Evolutionary conservation across 768 basidiomycete species (phyloP), one percentile per base, ranked within the genome.

Genomic region (Xanthoconium stramineum): DNA sequence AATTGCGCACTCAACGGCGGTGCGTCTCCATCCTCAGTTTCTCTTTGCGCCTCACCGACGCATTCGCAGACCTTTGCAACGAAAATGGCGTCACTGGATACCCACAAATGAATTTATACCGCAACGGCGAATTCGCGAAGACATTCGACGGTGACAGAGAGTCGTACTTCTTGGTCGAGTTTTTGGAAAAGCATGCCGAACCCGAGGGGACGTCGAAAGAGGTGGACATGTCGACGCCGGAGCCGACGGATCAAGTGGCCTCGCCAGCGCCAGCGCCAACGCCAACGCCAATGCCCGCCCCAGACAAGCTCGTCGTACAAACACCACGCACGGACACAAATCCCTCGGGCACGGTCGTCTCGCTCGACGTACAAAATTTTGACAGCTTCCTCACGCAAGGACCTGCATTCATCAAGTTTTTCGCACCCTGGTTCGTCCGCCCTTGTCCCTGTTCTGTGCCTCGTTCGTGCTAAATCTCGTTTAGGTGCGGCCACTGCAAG

Each of bases 401-500:
- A 3, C 78, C 83, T 1, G 72, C 79, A 2, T 84, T 89, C 62
- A 75, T 88, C 69, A 88, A 89, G 67, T 98, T 91, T 76, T 98
- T 82, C 69, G 96, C 94, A 0, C 95, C 95, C 0, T 98, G 95
- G 88, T 84, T 65, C 70, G 66, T 24, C 28, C 7, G 19, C 28
- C 6, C 43, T 33, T 32, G 5, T n/a, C 36, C 14, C 11, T 28
- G 0, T 33, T 12, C 36, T 17, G 10, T 28, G 0, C 30, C 12
- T 37, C 29, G 10, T 20, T 5, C 12, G 15, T 29, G 43, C 50
- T 62, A 6, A 60, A 4, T 17, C 1, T 5, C 6, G 14, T 13
- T 2, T 38, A 83, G 82, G 91, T 98, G 95, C 69, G 91, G 91
- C 5, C 95, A 98, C 73, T 99, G 96, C 81, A 95, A 97, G 75